These are phyloP conservation scores for Moesziomyces globuligerus DNA, from an alignment of 1,284 basidiomycete species.

Conservation along the genomic window DNA sequence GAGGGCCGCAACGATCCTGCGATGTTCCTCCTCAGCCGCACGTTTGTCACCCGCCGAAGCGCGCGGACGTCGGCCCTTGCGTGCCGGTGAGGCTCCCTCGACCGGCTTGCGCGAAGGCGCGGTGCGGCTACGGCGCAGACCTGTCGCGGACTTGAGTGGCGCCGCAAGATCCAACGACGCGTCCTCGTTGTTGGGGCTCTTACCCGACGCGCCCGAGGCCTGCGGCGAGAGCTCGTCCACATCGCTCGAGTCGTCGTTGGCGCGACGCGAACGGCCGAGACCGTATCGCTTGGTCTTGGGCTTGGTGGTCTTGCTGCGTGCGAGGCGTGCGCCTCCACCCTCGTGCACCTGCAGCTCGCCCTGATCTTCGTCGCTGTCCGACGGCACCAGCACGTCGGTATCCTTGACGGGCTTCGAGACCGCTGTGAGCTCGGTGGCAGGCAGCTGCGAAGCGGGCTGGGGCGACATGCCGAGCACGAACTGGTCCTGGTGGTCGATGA, in stretches of 20 bases:
- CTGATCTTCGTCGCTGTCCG: constrained; percentile 66
- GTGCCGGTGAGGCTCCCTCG: constrained; percentile 30
- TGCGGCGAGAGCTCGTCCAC: constrained; percentile 24
- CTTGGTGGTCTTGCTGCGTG: constrained; percentile 48
- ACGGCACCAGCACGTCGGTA: constrained; percentile 49
- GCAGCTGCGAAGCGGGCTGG: constrained; percentile 53
- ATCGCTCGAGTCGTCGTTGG: constrained; percentile 20
- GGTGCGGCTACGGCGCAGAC: constrained; percentile 41
- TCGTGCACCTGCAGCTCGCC: constrained; percentile 61
- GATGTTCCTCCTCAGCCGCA: constrained; percentile 35
- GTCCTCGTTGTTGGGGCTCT: constrained; percentile 13
- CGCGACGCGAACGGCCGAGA: constrained; percentile 20
- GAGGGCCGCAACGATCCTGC: constrained; percentile 39
- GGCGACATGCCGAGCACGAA: constrained; percentile 63
- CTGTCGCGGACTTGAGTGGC: constrained; percentile 19
- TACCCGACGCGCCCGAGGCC: constrained; percentile 17
- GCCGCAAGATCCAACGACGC: constrained; percentile 1
- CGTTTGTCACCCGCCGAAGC: constrained; percentile 45
- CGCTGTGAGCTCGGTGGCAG: constrained; percentile 55
- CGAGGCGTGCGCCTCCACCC: constrained; percentile 60
- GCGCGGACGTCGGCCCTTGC: constrained; percentile 35
- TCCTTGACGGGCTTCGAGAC: constrained; percentile 46
- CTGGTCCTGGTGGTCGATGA: constrained; percentile 75
- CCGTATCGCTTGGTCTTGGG: constrained; percentile 28
- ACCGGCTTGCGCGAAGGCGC: constrained; percentile 42